phyloP scores from a whole-genome alignment of 495 filamentous ascomycete species.

The Penicillium manginii region DNA sequence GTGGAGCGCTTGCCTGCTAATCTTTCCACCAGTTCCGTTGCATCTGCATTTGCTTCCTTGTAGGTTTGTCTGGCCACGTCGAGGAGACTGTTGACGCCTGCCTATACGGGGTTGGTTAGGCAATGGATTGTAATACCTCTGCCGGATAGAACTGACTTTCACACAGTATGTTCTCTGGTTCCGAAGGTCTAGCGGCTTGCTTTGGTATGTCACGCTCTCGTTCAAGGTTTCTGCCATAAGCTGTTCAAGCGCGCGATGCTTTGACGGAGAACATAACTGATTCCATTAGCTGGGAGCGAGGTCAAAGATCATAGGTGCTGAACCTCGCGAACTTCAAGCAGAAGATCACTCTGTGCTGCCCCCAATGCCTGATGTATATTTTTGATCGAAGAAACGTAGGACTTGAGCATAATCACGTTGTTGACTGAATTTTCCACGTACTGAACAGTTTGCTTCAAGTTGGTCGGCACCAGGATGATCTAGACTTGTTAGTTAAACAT shows the following conservation, averaged over 20 bases:
- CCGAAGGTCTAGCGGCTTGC: constrained; percentile 79
- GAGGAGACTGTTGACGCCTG: constrained; percentile 82
- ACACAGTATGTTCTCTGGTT: constrained; percentile 95
- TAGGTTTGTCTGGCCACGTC: constrained; percentile 87
- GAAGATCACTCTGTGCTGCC: constrained; percentile 65
- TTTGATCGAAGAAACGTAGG: constrained; percentile 70
- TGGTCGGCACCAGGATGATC: constrained; percentile 70
- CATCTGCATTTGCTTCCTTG: constrained; percentile 80
- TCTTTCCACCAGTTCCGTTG: constrained; percentile 67
- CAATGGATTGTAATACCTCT: constrained; percentile 16
- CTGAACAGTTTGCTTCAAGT: constrained; percentile 64
- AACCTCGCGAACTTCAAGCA: constrained; percentile 67
- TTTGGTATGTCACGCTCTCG: constrained; percentile 77
- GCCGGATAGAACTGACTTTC: constrained; percentile 55
- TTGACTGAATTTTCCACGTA: constrained; percentile 80
- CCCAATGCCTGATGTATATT: constrained; percentile 70
- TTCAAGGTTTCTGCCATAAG: constrained; percentile 78
- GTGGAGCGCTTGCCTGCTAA: constrained; percentile 54
- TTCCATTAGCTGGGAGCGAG: constrained; percentile 5
- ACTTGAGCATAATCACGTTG: constrained; percentile 84
- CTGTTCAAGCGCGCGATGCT: constrained; percentile 59
- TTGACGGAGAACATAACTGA: constrained; percentile 65
- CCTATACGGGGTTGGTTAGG: constrained; percentile 44
- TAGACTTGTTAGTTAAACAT: constrained; percentile 38
- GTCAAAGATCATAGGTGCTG: neutral